A percentile compares a stretch with the other conserved stretches of the same genome.
Evolutionary conservation across 257 asterid genomes (phyloP).

Genomic region (Avicennia marina): DNA sequence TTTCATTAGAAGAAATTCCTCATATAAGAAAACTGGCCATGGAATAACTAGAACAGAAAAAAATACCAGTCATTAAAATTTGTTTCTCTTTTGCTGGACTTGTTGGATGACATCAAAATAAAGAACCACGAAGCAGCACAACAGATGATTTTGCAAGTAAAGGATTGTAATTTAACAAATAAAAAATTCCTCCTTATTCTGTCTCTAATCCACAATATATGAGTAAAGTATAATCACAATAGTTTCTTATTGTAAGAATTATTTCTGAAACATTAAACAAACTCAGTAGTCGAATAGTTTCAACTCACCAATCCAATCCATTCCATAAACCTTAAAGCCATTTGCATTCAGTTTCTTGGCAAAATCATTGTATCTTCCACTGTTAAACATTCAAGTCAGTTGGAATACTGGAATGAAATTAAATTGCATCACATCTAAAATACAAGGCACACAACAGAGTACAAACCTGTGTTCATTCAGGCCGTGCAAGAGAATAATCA

Average conservation of each 20-base stretch:
- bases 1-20: too few species aligned
- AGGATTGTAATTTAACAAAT: too few species aligned
- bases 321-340: slow-evolving; percentile 85
- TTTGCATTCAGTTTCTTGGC: slow-evolving; percentile 81
- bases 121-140: too few species aligned
- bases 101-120: too few species aligned
- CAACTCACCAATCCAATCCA: slow-evolving; percentile 98
- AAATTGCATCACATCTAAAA: background rate
- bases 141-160: too few species aligned
- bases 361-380: slow-evolving; percentile 78
- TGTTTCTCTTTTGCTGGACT: too few species aligned
- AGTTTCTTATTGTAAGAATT: background rate
- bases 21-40: too few species aligned
- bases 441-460: background rate
- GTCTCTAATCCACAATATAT: background rate
- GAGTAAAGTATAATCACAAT: background rate
- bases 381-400: slow-evolving; percentile 20
- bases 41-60: too few species aligned
- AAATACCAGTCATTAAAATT: too few species aligned
- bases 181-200: too few species aligned
- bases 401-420: background rate
- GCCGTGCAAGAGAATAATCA: slow-evolving; percentile 80
- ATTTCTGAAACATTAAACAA: slow-evolving; percentile 6
- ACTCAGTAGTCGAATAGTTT: slow-evolving; percentile 4
- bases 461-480: slow-evolving; percentile 91